Evolutionary conservation across 441 rosid species (phyloP).

Genomic region (Metrosideros polymorpha): DNA sequence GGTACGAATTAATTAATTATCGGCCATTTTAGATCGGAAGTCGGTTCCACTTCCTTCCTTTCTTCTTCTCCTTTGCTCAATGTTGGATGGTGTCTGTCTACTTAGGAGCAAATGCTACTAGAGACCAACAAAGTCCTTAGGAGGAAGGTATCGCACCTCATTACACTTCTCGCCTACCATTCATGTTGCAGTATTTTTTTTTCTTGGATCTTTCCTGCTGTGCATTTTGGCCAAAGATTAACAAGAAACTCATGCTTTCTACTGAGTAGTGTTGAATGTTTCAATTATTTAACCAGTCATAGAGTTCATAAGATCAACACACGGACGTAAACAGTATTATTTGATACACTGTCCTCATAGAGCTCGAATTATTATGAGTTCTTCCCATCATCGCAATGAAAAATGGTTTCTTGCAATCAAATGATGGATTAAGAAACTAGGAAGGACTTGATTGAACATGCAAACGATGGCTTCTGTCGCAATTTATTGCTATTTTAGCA

Average conservation of each 20-base stretch:
- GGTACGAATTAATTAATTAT: slow-evolving; percentile 16
- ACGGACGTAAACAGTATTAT: neutral
- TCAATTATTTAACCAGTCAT: neutral
- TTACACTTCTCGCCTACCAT: neutral
- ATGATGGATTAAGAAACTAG: neutral
- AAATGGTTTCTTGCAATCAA: neutral
- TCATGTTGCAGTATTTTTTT: neutral
- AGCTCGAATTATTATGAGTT: neutral
- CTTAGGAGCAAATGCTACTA: slow-evolving; percentile 37
- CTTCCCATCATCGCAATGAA: neutral
- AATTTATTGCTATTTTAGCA: neutral
- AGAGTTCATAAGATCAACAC: neutral
- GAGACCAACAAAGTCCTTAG: slow-evolving; percentile 32
- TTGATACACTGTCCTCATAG: neutral
- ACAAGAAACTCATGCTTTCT: neutral
- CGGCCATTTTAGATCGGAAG: neutral
- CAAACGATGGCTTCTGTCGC: neutral
- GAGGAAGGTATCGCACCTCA: slow-evolving; percentile 26
- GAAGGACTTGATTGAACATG: neutral
- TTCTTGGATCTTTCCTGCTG: neutral
- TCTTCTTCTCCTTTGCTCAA: neutral
- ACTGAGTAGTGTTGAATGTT: neutral
- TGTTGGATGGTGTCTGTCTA: neutral
- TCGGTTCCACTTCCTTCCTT: neutral
- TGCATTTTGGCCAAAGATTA: neutral